These are phyloP conservation scores for Orobanche coerulescens DNA, from an alignment of 257 asterid genomes.

Conservation along the genomic window DNA sequence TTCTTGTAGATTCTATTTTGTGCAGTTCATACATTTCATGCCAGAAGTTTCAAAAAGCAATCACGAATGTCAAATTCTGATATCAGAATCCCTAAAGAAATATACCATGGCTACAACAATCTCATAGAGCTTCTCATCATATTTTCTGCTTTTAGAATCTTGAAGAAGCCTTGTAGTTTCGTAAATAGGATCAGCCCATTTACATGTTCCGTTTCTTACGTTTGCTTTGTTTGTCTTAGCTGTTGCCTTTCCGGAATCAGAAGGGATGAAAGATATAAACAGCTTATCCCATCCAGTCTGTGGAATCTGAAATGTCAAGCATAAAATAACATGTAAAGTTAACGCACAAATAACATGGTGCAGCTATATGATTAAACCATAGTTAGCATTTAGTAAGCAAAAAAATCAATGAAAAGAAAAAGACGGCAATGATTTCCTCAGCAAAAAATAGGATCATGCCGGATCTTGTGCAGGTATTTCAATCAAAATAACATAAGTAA, in stretches of 20 bases:
- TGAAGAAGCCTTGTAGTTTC: conserved; percentile 95
- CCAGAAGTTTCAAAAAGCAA: conserved; percentile 12
- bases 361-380: background rate
- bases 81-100: conserved; percentile 18
- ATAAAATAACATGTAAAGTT: conserved; percentile 8
- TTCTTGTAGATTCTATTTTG: background rate
- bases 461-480: background rate
- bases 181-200: conserved; percentile 98
- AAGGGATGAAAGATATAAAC: conserved; percentile 70
- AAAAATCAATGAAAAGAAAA: too few relatives aligned
- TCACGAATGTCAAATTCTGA: background rate
- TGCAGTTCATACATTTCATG: conserved; percentile 1
- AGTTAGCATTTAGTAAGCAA: too few relatives aligned
- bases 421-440: too few relatives aligned
- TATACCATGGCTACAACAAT: conserved; percentile 89
- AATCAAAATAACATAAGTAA: background rate
- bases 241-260: conserved; percentile 76
- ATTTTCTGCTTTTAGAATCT: conserved; percentile 74
- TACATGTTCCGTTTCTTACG: conserved; percentile 89
- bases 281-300: conserved; percentile 96
- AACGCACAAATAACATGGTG: background rate
- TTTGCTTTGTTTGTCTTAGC: conserved; percentile 91
- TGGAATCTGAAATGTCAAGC: conserved; percentile 62
- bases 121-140: conserved; percentile 90
- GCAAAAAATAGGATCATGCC: too few relatives aligned